Conservation (phyloP, 2,329 filamentous ascomycete genomes). For the Ophiostoma angusticollis region DNA sequence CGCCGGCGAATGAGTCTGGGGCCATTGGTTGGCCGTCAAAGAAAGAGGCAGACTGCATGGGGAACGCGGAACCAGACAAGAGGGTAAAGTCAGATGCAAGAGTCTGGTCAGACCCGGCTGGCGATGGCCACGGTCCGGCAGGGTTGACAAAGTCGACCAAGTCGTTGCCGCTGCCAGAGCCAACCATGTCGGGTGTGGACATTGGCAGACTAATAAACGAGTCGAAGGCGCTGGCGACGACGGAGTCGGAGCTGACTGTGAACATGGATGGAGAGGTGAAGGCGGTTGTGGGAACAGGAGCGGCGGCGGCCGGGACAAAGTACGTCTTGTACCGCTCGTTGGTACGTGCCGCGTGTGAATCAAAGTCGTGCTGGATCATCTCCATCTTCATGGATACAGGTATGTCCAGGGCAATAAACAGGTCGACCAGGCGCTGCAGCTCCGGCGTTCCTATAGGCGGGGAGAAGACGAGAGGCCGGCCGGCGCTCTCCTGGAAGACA, state of each 20-base stretch:
- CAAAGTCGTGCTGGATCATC: constrained; percentile 15
- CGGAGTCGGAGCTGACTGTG: constrained; percentile 29
- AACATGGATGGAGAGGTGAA: constrained; percentile 29
- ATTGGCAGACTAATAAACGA: background rate
- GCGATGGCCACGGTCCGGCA: constrained; percentile 5
- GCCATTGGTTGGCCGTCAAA: constrained; percentile 18
- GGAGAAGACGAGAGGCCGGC: constrained; percentile 49
- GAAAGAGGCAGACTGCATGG: constrained; percentile 21
- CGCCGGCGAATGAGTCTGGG: background rate
- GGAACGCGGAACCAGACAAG: constrained; percentile 11
- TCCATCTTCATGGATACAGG: constrained; percentile 34
- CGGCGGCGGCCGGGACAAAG: constrained; percentile 22
- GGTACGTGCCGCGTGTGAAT: constrained; percentile 28
- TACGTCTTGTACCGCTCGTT: constrained; percentile 51
- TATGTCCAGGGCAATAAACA: constrained; percentile 34
- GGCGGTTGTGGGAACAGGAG: constrained; percentile 11
- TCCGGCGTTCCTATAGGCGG: constrained; percentile 51
- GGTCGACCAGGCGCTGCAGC: constrained; percentile 46
- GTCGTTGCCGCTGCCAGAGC: constrained; percentile 3
- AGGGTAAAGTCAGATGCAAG: constrained; percentile 12
- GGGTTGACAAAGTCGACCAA: constrained; percentile 10
- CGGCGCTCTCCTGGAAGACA: constrained; percentile 45
- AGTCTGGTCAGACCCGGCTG: constrained; percentile 27
- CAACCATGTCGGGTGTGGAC: no score
- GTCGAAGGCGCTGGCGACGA: constrained; percentile 29